These are phyloP conservation scores for Leccinum subrobustum DNA, from an alignment of 1,284 basidiomycete species.

Conservation along the genomic window DNA sequence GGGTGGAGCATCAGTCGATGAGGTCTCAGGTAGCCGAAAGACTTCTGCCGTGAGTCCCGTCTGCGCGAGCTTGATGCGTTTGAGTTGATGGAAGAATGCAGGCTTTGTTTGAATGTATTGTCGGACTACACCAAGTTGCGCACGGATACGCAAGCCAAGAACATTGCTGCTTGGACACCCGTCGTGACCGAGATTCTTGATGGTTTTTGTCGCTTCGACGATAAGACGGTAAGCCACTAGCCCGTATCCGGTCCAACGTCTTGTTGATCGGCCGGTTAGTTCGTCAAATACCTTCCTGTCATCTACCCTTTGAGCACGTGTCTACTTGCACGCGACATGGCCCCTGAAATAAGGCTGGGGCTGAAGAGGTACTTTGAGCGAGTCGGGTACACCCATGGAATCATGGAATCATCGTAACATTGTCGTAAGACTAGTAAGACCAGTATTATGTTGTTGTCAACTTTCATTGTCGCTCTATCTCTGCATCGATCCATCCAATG, in stretches of 20 bases:
- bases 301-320: constrained; percentile 88
- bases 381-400: constrained; percentile 72
- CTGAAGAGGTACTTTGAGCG: constrained; percentile 77
- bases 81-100: constrained; percentile 32
- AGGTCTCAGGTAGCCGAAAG: constrained; percentile 85
- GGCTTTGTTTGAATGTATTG: constrained; percentile 88
- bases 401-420: constrained; percentile 52
- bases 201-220: constrained; percentile 88
- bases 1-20: constrained; percentile 80
- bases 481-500: constrained; percentile 23
- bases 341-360: constrained; percentile 76
- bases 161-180: constrained; percentile 97
- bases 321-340: constrained; percentile 76
- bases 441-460: neutral
- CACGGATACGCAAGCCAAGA: constrained; percentile 90
- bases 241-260: neutral
- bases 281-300: constrained; percentile 77
- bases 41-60: constrained; percentile 78
- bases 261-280: constrained; percentile 54
- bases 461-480: constrained; percentile 11
- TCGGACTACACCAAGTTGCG: constrained; percentile 91
- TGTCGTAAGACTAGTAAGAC: neutral
- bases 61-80: neutral
- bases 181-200: constrained; percentile 93
- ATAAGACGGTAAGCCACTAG: constrained; percentile 70